phyloP scores from a whole-genome alignment of 306 rosid genomes.

The Cucurbita pepo region DNA sequence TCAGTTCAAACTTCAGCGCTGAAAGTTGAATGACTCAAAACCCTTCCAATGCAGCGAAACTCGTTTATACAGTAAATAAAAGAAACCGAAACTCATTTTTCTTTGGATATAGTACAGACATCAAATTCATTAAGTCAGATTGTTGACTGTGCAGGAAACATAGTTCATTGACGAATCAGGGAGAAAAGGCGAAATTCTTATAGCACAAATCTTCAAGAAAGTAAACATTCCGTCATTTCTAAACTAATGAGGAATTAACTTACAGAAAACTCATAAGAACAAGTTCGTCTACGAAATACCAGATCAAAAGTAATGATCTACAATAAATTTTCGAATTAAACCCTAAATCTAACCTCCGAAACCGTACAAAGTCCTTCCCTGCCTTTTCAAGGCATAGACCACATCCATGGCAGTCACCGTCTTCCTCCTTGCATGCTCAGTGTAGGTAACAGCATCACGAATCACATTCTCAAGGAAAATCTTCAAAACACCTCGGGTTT shows the following conservation, averaged over 20 bases:
- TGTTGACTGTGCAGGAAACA: too few species aligned
- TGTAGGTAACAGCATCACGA: conserved; percentile 38
- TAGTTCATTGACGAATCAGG: too few species aligned
- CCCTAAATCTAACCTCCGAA: conserved; percentile 22
- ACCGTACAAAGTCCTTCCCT: conserved; percentile 36
- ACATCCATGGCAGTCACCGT: conserved; percentile 41
- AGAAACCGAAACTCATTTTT: neutral
- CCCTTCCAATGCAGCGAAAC: too few species aligned
- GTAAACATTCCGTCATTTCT: neutral
- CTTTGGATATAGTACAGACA: neutral
- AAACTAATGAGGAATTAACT: neutral
- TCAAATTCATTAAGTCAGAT: neutral
- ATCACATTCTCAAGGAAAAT: conserved; percentile 37
- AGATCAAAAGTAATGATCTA: neutral
- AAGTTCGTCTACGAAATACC: neutral
- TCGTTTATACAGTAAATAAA: too few species aligned
- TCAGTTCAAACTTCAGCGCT: neutral
- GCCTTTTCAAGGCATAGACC: conserved; percentile 37
- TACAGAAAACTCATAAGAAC: neutral
- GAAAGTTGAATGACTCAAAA: too few species aligned
- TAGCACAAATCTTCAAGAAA: neutral
- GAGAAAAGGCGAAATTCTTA: neutral
- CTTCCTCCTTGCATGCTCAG: conserved; percentile 36
- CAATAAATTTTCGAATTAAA: neutral
- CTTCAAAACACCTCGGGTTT: conserved; percentile 35